These are phyloP conservation scores for Raffaelea albimanens DNA, from an alignment of 2,329 filamentous ascomycete genomes.

Conservation along the genomic window DNA sequence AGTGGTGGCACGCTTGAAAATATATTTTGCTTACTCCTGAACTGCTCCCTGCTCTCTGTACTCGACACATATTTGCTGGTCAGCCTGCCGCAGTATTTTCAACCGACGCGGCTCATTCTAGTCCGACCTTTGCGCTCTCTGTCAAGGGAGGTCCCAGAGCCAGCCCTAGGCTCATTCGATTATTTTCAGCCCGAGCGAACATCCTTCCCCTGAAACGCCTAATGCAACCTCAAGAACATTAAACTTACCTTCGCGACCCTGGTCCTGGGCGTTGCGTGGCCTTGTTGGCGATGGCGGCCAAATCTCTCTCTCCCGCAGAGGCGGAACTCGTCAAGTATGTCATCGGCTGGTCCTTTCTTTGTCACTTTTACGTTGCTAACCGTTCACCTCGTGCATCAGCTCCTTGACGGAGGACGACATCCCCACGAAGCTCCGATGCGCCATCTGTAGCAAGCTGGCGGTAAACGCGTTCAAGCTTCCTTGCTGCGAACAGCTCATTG, in stretches of 20 bases:
- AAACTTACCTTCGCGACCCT: too few relatives aligned
- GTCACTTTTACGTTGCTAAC: slow-evolving; percentile 1
- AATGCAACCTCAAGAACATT: neutral
- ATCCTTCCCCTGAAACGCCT: too few relatives aligned
- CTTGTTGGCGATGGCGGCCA: slow-evolving; percentile 17
- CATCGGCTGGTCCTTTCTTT: neutral
- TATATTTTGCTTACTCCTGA: too few relatives aligned
- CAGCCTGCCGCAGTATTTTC: too few relatives aligned
- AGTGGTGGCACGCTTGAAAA: too few relatives aligned
- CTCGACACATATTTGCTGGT: too few relatives aligned
- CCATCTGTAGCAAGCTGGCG: slow-evolving; percentile 83
- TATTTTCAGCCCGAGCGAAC: too few relatives aligned
- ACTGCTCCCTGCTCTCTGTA: too few relatives aligned
- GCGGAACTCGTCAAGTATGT: slow-evolving; percentile 49
- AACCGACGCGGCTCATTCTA: too few relatives aligned
- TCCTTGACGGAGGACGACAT: slow-evolving; percentile 74
- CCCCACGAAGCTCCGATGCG: slow-evolving; percentile 92
- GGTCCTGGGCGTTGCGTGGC: neutral
- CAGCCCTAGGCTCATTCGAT: too few relatives aligned
- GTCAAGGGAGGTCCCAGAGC: too few relatives aligned
- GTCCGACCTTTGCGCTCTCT: too few relatives aligned
- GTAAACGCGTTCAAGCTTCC: slow-evolving; percentile 85
- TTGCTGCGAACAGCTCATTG: slow-evolving; percentile 93
- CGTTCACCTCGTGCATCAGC: slow-evolving; percentile 32
- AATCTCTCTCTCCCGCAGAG: slow-evolving; percentile 37